Base-by-base conservation (phyloP, 2,329 filamentous ascomycete species). In the Cladosporium sp. region DNA sequence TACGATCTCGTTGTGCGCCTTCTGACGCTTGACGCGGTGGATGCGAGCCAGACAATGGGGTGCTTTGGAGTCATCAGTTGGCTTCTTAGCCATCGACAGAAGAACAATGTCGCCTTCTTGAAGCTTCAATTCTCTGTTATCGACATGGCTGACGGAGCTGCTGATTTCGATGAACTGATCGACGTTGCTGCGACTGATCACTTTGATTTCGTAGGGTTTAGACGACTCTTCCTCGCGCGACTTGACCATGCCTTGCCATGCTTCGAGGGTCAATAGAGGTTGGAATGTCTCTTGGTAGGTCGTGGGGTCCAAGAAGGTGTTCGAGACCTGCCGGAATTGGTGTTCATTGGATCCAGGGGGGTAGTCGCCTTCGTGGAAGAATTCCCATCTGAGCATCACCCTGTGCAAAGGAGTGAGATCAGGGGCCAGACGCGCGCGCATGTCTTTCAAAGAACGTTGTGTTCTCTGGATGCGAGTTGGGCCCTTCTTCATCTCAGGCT, bases 81-180 rank as follows among this genome's bases (percentile, higher is more conserved):
- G 90, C 38, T 81, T 84, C 27, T 80, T 74, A 1, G 83, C 80
- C 64, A 83, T 85, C 1, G 91, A 96, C 29, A 99, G 75, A 18
- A 99, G 74, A 18, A 99, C 78, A 55, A 99, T 87, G 64, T 99
- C 93, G 44, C 91, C 89, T 70, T 96, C 90, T 7, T 80, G 79
- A 29, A 96, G 73, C 40, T 80, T 79, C 4, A 86, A 77, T 38
- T 95, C 87, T 65, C 83, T 85, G 55, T 84, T 84, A 54, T 86
- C 82, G 2, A 74, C 70, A 41, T 83, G 77, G 18, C 86, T 83
- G 76, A 97, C 86, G 2, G 83, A 83, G 43, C 88, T 95, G 58
- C 88, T 92, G 54, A 97, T 83, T 71, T 99, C 93, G 55, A 96
- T 80, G 62, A 95, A 97, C 44, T 86, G 86, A 69, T 99, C 93